Evolutionary conservation across 768 basidiomycete genomes (phyloP).

Genomic region (Tulasnella sp.): DNA sequence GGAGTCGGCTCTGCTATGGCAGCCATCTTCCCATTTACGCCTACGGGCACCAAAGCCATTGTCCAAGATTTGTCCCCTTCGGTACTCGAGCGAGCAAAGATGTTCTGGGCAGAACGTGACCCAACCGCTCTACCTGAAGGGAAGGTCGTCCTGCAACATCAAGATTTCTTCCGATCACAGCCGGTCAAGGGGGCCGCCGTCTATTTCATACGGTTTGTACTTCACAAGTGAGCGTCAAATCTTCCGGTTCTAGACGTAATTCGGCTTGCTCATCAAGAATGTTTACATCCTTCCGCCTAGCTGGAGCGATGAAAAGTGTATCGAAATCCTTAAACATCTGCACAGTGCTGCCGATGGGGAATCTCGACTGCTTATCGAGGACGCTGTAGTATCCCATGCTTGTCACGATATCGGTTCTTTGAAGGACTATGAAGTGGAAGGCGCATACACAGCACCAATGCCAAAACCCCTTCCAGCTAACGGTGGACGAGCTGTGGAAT

Average conservation of each 20-base stretch:
- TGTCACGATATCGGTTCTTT: not conserved
- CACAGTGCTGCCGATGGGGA: constrained; percentile 12
- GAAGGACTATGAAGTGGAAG: not conserved
- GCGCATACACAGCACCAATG: constrained; percentile 11
- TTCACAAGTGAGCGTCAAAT: constrained; percentile 13
- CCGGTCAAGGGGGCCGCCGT: constrained; percentile 28
- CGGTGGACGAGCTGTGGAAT: constrained; percentile 24
- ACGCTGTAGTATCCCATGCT: no score
- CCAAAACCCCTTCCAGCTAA: not conserved
- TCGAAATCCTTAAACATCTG: constrained; percentile 25
- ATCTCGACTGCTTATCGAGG: not conserved
- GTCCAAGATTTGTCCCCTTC: not conserved
- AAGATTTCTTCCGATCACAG: constrained; percentile 31
- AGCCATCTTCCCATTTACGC: no score
- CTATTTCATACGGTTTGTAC: constrained; percentile 24
- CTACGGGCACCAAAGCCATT: no score
- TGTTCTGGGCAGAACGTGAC: not conserved
- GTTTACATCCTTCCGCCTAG: not conserved
- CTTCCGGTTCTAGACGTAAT: not conserved
- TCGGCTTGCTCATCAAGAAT: not conserved
- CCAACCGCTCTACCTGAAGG: not conserved
- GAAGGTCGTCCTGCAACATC: not conserved
- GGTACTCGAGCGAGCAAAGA: not conserved
- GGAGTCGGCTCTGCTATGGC: no score
- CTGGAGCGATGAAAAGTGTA: not conserved